These are phyloP conservation scores for Leptomonas pyrrhocoris DNA, from an alignment of 208 protist genomes.

Conservation along the genomic window DNA sequence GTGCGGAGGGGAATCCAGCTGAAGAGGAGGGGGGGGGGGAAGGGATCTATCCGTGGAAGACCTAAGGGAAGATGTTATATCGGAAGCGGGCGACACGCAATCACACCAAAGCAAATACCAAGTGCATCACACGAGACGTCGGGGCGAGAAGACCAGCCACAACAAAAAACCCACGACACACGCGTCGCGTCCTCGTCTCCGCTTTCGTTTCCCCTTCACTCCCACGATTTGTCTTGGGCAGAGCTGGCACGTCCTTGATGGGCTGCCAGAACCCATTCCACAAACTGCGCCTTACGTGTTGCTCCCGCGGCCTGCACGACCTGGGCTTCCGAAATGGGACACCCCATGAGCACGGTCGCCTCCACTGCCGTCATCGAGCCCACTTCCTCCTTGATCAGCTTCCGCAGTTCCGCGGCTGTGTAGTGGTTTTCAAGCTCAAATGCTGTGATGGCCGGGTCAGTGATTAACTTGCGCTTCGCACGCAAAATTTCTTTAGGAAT, in stretches of 20 bases:
- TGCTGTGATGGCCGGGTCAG: constrained; percentile 56
- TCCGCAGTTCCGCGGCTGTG: constrained; percentile 59
- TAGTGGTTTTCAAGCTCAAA: constrained; percentile 89
- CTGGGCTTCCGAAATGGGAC: constrained; percentile 8
- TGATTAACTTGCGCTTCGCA: constrained; percentile 48
- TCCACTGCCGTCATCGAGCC: constrained; percentile 13
- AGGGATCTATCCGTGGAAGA: too few species aligned
- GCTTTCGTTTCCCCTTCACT: too few species aligned
- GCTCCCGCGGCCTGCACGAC: constrained; percentile 18
- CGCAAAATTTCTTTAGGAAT: constrained; percentile 66
- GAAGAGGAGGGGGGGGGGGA: too few species aligned
- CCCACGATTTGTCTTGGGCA: too few species aligned
- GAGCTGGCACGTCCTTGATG: background rate
- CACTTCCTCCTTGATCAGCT: constrained; percentile 43
- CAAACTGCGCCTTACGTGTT: constrained; percentile 33
- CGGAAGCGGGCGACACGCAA: too few species aligned
- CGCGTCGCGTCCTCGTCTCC: too few species aligned
- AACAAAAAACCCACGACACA: too few species aligned
- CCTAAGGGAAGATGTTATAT: too few species aligned
- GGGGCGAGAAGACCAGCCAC: too few species aligned
- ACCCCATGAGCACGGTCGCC: constrained; percentile 14
- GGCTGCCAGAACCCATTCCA: constrained; percentile 23
- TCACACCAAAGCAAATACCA: too few species aligned
- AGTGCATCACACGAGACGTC: too few species aligned
- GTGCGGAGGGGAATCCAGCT: too few species aligned